Conservation (phyloP, 352 stramenopile genomes). For the Thraustochytrium sp. region DNA sequence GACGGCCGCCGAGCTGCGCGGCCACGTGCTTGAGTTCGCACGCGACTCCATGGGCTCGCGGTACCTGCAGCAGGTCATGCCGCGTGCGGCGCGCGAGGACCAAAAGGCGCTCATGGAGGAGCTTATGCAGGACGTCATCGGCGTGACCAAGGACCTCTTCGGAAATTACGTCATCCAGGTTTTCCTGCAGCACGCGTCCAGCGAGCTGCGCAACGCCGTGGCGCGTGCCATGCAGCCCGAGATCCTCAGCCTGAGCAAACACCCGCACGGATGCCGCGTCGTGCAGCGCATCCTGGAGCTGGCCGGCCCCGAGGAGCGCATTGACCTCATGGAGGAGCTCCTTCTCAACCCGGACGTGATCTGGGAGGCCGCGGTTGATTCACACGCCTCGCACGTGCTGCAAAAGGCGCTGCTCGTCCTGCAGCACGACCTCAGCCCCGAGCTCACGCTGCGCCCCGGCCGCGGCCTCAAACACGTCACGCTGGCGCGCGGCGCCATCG, state of each 20-base stretch:
- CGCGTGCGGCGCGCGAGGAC: conserved; percentile 63
- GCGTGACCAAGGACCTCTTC: conserved; percentile 67
- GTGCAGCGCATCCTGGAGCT: conserved; percentile 23
- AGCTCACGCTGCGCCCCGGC: background rate
- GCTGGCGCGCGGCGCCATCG: background rate
- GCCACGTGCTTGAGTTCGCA: conserved; percentile 72
- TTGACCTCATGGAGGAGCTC: conserved; percentile 21
- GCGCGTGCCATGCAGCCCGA: background rate
- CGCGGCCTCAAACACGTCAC: background rate
- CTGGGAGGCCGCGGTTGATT: background rate
- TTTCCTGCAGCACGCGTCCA: conserved; percentile 19
- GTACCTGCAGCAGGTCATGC: conserved; percentile 77
- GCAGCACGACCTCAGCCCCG: conserved; percentile 1
- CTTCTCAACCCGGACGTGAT: background rate
- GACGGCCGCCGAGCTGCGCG: conserved; percentile 62
- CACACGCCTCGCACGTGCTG: conserved; percentile 34
- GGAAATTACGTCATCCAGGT: conserved; percentile 45
- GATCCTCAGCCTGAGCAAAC: conserved; percentile 8
- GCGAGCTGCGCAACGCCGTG: background rate
- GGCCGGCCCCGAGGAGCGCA: background rate
- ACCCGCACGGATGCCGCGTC: conserved; percentile 36
- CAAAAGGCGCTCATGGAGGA: conserved; percentile 71
- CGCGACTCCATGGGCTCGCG: conserved; percentile 72
- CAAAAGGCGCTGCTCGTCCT: conserved; percentile 37
- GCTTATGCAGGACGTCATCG: conserved; percentile 65